Base-by-base conservation (phyloP, 495 filamentous ascomycete genomes). In the Aspergillus panamensis region DNA sequence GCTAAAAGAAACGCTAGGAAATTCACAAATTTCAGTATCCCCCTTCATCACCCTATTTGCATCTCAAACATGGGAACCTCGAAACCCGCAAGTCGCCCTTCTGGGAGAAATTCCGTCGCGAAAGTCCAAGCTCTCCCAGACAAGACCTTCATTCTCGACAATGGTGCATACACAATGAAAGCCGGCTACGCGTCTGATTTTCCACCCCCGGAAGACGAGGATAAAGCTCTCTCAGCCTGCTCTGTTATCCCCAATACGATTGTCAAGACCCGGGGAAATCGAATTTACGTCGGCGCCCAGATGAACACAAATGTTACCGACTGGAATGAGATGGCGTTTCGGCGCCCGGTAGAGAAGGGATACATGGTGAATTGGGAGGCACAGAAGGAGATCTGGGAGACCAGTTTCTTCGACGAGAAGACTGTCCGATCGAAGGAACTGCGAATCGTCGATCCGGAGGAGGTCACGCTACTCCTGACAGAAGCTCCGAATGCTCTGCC, bases 311-410 rank as follows among this genome's bases (percentile, higher is more conserved):
- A 84, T 60, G 92, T 92, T 66, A 85, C 77, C 48, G 92, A 97
- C 68, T 96, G 92, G 77, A 92, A 91, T 56, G 92, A 96, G 66
- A 85, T 94, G 58, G 79, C 80, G 13, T 96, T 96, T 64, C 84
- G 92, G 35, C 83, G 94, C 12, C 94, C 94, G 0, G 88, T 97
- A 19, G 94, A 99, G 75, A 96, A 94, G 72, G 94, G 94, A 30
- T 97, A 88, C 68, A 78, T 96, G 37, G 91, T 96, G 48, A 97
- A 96, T 65, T 99, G 94, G 94, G 95, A 97, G 69, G 88, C 87
- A 0, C 85, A 99, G 77, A 92, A 88, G 69, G 92, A 94, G 62
- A 92, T 98, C 9, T 99, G 94, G 94, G 92, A 97, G 63, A 84
- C 85, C 62, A 83, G 89, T 31, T 96, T 97, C 70, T 85, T 96